These are phyloP conservation scores for Xylaria castorea DNA, from an alignment of 495 filamentous ascomycete species.

Conservation along the genomic window DNA sequence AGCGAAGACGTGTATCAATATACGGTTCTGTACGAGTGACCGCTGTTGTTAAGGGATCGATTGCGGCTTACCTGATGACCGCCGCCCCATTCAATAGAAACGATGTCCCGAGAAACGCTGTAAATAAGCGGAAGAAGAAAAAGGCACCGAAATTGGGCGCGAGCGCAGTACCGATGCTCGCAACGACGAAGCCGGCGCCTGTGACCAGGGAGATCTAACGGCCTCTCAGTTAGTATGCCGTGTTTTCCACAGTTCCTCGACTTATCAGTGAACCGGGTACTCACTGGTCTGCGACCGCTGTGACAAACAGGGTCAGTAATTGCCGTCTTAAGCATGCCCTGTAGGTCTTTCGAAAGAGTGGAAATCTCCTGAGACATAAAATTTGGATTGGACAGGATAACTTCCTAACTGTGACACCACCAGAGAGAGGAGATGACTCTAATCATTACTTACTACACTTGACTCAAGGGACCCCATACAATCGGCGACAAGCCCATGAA, in stretches of 20 bases:
- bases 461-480: slow-evolving; percentile 72
- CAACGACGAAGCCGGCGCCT: slow-evolving; percentile 64
- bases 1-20: slow-evolving; percentile 12
- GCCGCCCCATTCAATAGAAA: slow-evolving; percentile 71
- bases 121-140: slow-evolving; percentile 73
- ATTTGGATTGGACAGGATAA: neutral
- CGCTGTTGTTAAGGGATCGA: neutral
- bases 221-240: neutral
- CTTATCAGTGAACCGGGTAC: neutral
- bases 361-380: neutral
- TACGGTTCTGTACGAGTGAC: neutral
- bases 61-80: slow-evolving; percentile 55
- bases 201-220: slow-evolving; percentile 62
- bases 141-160: slow-evolving; percentile 70
- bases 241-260: neutral
- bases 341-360: neutral
- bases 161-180: slow-evolving; percentile 70
- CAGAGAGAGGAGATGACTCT: neutral
- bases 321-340: neutral
- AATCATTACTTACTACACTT: slow-evolving; percentile 55
- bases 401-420: no score
- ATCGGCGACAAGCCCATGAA: slow-evolving; percentile 73
- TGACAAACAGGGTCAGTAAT: neutral
- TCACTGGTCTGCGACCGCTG: slow-evolving; percentile 31
- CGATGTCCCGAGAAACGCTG: slow-evolving; percentile 74